Evolutionary conservation across 2,329 filamentous ascomycete genomes (phyloP).

Genomic region (Phyllosticta paracitricarpa): DNA sequence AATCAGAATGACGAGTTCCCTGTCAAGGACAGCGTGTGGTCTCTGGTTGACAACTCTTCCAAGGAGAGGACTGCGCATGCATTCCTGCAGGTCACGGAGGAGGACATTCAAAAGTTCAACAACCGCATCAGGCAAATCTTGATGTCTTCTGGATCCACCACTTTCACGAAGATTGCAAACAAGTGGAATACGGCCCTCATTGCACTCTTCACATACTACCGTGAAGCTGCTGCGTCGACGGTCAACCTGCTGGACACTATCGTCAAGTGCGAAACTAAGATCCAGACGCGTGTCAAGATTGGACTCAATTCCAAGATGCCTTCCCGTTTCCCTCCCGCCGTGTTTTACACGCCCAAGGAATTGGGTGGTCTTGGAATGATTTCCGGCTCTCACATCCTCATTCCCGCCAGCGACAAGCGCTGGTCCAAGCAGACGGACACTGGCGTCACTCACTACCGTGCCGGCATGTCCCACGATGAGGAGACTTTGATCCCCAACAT

Average conservation of each 20-base stretch:
- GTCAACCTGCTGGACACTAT: slow-evolving; percentile 92
- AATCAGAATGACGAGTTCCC: slow-evolving; percentile 96
- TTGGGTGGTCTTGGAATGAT: slow-evolving; percentile 97
- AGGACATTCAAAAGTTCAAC: slow-evolving; percentile 98
- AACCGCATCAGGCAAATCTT: slow-evolving; percentile 97
- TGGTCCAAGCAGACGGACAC: slow-evolving; percentile 98
- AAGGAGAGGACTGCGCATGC: slow-evolving; percentile 97
- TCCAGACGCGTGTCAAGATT: slow-evolving; percentile 97
- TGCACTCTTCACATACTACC: slow-evolving; percentile 95
- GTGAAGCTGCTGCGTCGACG: slow-evolving; percentile 92
- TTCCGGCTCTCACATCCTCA: slow-evolving; percentile 93
- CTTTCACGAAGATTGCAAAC: slow-evolving; percentile 99
- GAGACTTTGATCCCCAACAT: slow-evolving; percentile 98
- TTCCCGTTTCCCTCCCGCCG: slow-evolving; percentile 91
- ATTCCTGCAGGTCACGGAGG: slow-evolving; percentile 94
- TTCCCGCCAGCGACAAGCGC: slow-evolving; percentile 92
- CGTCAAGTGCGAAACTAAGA: slow-evolving; percentile 99
- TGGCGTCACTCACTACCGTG: slow-evolving; percentile 91
- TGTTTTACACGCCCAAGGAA: slow-evolving; percentile 98
- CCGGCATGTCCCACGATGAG: slow-evolving; percentile 96
- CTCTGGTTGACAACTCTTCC: slow-evolving; percentile 86
- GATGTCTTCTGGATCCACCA: slow-evolving; percentile 98
- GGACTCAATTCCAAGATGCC: slow-evolving; percentile 99
- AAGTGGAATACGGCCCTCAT: slow-evolving; percentile 99
- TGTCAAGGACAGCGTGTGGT: slow-evolving; percentile 97